Evolutionary conservation across 1,284 basidiomycete species (phyloP).

Genomic region (Peniophora sp.): DNA sequence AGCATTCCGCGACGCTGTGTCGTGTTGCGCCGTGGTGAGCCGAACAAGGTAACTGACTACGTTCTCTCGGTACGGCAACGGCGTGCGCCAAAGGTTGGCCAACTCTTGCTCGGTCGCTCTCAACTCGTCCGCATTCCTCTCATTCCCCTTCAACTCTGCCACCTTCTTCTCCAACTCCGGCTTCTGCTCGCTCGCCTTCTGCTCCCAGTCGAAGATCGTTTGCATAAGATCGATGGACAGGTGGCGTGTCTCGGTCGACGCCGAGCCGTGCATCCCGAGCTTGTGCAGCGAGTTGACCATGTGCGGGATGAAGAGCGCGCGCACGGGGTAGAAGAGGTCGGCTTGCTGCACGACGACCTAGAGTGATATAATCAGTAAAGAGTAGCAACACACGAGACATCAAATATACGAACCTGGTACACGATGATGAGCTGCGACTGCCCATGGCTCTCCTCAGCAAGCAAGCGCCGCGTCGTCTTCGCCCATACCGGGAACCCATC

Average conservation of each 20-base stretch:
- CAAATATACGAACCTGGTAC: conserved; percentile 60
- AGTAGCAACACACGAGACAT: background rate
- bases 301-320: conserved; percentile 92
- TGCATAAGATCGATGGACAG: conserved; percentile 82
- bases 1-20: conserved; percentile 54
- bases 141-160: too few species aligned
- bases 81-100: conserved; percentile 56
- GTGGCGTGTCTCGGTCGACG: conserved; percentile 76
- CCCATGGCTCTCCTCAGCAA: conserved; percentile 85
- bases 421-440: conserved; percentile 83
- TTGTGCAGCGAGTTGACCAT: conserved; percentile 89
- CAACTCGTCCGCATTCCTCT: conserved; percentile 5
- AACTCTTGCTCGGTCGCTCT: conserved; percentile 18
- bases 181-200: conserved; percentile 36
- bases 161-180: too few species aligned
- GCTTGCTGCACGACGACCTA: conserved; percentile 83
- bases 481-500: conserved; percentile 81
- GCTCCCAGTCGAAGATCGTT: conserved; percentile 86
- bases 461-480: conserved; percentile 76
- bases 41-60: conserved; percentile 93
- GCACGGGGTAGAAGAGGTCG: conserved; percentile 88
- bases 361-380: background rate
- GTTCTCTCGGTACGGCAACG: conserved; percentile 77
- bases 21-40: conserved; percentile 71
- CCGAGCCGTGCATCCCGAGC: conserved; percentile 72